phyloP scores from a whole-genome alignment of 495 filamentous ascomycete species.

The Podospora anserina region DNA sequence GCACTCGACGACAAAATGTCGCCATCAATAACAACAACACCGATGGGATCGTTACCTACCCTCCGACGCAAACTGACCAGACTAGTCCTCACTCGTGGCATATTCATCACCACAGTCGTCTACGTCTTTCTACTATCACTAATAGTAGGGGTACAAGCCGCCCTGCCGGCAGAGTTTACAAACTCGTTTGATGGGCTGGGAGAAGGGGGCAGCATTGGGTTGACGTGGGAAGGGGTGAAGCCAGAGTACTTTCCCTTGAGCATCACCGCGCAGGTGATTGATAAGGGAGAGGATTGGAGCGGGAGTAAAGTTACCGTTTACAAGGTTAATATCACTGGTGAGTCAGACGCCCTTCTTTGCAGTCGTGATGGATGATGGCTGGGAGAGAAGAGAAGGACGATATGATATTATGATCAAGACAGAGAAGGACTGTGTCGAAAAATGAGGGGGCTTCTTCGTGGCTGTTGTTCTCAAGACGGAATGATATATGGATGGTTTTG shows the following conservation, averaged over 20 bases:
- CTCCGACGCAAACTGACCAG: not conserved
- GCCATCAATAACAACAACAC: not conserved
- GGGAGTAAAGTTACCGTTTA: conserved; percentile 28
- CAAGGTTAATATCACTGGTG: conserved; percentile 35
- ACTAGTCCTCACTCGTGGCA: not conserved
- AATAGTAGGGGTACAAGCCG: conserved; percentile 7
- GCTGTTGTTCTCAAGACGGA: no score
- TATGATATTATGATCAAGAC: no score
- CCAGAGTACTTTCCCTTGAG: conserved; percentile 30
- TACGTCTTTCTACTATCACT: not conserved
- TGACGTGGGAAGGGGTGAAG: conserved; percentile 33
- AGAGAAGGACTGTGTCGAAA: no score
- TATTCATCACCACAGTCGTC: conserved; percentile 9
- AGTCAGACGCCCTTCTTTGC: not conserved
- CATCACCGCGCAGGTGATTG: conserved; percentile 35
- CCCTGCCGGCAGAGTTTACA: conserved; percentile 25
- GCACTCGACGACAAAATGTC: not conserved
- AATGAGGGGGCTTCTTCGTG: no score
- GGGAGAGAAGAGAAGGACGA: no score
- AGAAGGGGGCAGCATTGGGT: conserved; percentile 22
- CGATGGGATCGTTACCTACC: not conserved
- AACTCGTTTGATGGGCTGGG: conserved; percentile 30
- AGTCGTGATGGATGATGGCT: no score
- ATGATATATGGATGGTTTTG: no score
- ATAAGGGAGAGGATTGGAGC: conserved; percentile 24